Evolutionary conservation across 2,329 filamentous ascomycete genomes (phyloP), one percentile per base, ranked within the genome.

Genomic region (Tolypocladium ovalisporum): DNA sequence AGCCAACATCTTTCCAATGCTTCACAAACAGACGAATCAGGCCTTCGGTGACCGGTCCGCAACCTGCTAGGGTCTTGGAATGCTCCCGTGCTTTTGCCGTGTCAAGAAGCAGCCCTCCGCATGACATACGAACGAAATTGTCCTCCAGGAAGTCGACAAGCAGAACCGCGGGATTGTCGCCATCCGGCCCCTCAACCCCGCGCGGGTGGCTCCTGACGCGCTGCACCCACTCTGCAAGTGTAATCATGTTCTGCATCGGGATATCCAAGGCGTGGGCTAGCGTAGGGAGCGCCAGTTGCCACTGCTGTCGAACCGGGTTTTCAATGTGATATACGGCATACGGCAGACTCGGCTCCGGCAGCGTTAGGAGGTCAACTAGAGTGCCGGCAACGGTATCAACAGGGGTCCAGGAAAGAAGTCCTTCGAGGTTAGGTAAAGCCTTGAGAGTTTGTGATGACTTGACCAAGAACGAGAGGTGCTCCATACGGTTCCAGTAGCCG

Each of bases 401-500:
- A 0, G 78, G 76, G 0, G 66, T 70, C 79, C 79, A 82, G 5
- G 61, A 72, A 1, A 79, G 56, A 1, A 58, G 40, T 0, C 76
- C 77, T 0, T 67, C 52, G 2, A 79, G 60, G 22, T 73, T 67
- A 0, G 79, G 78, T 9, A 78, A 61, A 0, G 64, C 68, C 0
- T 66, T 64, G 0, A 81, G 60, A 0, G 73, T 74, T 60, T 81
- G 76, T 0, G 75, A 73, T 0, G 75, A 78, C 63, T 81, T 81
- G 53, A 80, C 62, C 32, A 83, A 56, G 59, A 79, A 79, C 0
- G 70, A 61, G 12, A 82, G 65, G 59, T 82, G 77, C 62, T 83
- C 79, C 32, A 71, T 69, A 0, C 73, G 66, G 60, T 84, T 84
- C 81, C 80, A 84, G 61, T 76, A 76, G 1, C 80, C 80, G 56